Evolutionary conservation across 176 grass and related monocot species (phyloP), one percentile per base, ranked within the genome.

Genomic region (Zoysia pacifica): DNA sequence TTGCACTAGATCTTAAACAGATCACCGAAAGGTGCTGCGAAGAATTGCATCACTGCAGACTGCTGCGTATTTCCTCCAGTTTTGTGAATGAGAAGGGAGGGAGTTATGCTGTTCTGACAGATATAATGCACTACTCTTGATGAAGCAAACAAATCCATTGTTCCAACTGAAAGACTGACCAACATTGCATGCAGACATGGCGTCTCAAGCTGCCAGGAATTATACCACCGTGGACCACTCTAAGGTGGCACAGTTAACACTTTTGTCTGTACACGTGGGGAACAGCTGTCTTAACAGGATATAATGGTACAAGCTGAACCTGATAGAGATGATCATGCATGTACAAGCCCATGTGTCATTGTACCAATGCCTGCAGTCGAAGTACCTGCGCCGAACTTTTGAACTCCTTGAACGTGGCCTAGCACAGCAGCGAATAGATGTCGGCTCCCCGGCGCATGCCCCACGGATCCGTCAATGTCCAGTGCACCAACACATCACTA

Each of bases 291-390:
- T 1, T n/a, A 9, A 14, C 19, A 50, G 43, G 15, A 11, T 43
- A 62, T 2, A 12, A 12, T 7, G 15, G 73, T 70, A 13, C 56
- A 65, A 54, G 75, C 37, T 47, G 83, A 39, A 69, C 11, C 41
- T 50, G 75, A 77, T 18, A 35, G 60, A 61, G 64, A 70, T 56
- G 51, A 76, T 11, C 39, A 72, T 47, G 37, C 45, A 7, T 19
- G 82, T 38, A 78, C 74, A 65, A 85, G 40, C 75, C 67, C 56
- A 65, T 79, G 75, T 79, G 75, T 79, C 37, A 38, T 14, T 19
- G 75, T 85, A 65, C 47, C 53, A 46, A 51, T 45, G 74, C 38
- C 62, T 74, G 71, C 62, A 37, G 49, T 15, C 51, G 42, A 76
- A 84, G 65, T 77, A 70, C 65, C 53, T 16, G 65, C 42, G 62